phyloP scores from a whole-genome alignment of 2,329 filamentous ascomycete genomes.

The Colletotrichum gloeosporioides region DNA sequence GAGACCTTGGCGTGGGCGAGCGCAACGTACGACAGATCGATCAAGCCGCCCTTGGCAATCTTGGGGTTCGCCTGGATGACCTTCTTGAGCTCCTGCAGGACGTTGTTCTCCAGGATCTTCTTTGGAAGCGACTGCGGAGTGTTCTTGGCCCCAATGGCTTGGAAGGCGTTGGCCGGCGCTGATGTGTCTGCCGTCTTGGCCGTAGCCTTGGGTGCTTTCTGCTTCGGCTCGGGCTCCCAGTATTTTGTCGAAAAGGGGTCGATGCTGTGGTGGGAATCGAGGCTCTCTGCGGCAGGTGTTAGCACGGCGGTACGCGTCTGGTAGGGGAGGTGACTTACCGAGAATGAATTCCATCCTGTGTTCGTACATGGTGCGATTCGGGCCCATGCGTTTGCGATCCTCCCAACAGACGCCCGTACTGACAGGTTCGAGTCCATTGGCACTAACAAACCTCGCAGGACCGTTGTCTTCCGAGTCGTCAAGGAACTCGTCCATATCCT shows the following conservation, averaged over 20 bases:
- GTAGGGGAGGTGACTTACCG: conserved; percentile 52
- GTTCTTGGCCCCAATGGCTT: conserved; percentile 30
- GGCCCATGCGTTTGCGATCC: conserved; percentile 53
- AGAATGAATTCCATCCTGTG: conserved; percentile 79
- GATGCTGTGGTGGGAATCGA: conserved; percentile 63
- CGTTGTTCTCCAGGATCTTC: conserved; percentile 30
- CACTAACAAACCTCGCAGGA: conserved; percentile 60
- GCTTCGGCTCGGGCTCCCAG: conserved; percentile 63
- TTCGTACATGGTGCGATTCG: conserved; percentile 55
- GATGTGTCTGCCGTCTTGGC: conserved; percentile 16
- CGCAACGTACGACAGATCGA: conserved; percentile 19
- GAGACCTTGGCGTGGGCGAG: conserved; percentile 21
- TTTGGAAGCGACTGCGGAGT: neutral
- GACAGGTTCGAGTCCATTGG: conserved; percentile 76
- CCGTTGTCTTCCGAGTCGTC: conserved; percentile 81
- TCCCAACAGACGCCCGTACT: conserved; percentile 88
- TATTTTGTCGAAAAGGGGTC: conserved; percentile 86
- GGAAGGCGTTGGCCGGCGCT: conserved; percentile 40
- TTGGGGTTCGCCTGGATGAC: conserved; percentile 33
- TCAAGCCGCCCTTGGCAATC: conserved; percentile 20
- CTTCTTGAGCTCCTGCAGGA: conserved; percentile 44
- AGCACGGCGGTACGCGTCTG: conserved; percentile 22
- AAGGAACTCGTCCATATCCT: conserved; percentile 82
- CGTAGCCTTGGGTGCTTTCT: conserved; percentile 17
- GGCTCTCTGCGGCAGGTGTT: conserved; percentile 42